Conservation (phyloP, 257 asterid genomes). For the Buddleja alternifolia region DNA sequence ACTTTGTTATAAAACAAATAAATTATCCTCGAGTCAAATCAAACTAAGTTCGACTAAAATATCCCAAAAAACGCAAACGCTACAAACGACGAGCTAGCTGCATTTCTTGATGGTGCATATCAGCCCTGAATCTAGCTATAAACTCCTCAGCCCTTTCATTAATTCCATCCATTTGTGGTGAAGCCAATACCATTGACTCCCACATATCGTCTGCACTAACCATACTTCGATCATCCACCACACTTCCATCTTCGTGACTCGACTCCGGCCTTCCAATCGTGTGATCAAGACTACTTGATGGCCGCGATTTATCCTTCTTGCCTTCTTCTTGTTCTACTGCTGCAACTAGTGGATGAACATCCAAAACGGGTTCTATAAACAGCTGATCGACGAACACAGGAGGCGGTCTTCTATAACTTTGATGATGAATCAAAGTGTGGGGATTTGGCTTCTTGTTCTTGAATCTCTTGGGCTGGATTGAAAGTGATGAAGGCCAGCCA, state of each 20-base stretch:
- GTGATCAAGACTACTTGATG: conserved; percentile 21
- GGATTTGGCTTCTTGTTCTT: conserved; percentile 33
- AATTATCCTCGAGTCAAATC: no score
- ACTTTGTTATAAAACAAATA: no score
- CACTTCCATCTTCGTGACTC: background rate
- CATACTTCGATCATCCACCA: background rate
- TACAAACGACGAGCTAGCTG: conserved; percentile 34
- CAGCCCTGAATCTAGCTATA: conserved; percentile 63
- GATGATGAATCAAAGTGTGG: conserved; percentile 15
- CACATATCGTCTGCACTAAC: conserved; percentile 75
- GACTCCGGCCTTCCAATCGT: background rate
- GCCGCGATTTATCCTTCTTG: conserved; percentile 15
- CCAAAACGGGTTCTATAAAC: conserved; percentile 45
- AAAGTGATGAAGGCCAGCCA: conserved; percentile 37
- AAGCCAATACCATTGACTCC: conserved; percentile 72
- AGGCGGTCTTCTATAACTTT: conserved; percentile 30
- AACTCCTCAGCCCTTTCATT: conserved; percentile 86
- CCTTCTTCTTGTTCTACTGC: conserved; percentile 11
- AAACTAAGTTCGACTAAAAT: no score
- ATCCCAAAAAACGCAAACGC: background rate
- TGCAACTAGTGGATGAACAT: background rate
- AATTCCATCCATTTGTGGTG: conserved; percentile 70
- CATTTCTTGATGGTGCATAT: conserved; percentile 58
- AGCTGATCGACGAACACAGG: conserved; percentile 68
- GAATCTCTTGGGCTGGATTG: conserved; percentile 54